Evolutionary conservation across 495 filamentous ascomycete genomes (phyloP).

Genomic region (Trichoderma erinaceum): DNA sequence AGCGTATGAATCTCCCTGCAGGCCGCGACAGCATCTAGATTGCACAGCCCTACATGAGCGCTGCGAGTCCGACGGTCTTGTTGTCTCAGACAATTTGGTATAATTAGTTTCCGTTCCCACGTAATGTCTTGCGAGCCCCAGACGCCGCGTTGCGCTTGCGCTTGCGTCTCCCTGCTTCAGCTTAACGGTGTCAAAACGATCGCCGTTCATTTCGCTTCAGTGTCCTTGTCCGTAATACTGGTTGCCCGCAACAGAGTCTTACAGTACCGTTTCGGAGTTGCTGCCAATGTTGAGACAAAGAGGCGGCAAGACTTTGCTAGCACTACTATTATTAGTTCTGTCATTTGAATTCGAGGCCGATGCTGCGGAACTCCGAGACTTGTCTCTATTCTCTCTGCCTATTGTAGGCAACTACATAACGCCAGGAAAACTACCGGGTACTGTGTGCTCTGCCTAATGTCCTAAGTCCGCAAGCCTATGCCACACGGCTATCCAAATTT

Average conservation of each 20-base stretch:
- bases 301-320: neutral
- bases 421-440: no score
- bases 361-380: neutral
- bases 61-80: neutral
- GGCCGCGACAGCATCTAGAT: slow-evolving; percentile 5
- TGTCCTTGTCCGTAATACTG: neutral
- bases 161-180: slow-evolving; percentile 5
- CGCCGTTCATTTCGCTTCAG: neutral
- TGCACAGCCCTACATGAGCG: neutral
- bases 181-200: neutral
- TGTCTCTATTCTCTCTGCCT: neutral
- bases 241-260: neutral
- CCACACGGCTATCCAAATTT: neutral
- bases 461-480: neutral
- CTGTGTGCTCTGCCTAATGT: neutral
- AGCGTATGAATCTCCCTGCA: neutral
- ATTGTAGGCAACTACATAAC: no score
- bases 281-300: neutral
- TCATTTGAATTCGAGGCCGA: neutral
- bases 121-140: neutral
- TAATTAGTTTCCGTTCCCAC: neutral
- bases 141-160: slow-evolving; percentile 12
- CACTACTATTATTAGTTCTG: neutral
- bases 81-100: neutral
- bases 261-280: neutral